These are phyloP conservation scores for Epithemia pelagica DNA, from an alignment of 108 stramenopile genomes.

Conservation along the genomic window DNA sequence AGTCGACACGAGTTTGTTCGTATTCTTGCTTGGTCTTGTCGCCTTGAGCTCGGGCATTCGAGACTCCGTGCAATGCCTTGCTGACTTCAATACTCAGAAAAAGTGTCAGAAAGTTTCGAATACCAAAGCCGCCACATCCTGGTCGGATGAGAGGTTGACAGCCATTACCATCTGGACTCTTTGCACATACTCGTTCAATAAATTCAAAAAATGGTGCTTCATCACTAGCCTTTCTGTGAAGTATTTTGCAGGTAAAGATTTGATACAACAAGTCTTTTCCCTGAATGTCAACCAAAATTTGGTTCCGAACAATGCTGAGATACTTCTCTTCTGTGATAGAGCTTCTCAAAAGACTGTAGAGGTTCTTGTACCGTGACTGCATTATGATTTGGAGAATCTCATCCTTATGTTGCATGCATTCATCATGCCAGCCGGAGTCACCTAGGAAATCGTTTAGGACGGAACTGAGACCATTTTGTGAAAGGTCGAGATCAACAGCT, in stretches of 20 bases:
- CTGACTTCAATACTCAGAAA: constrained; percentile 85
- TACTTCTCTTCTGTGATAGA: constrained; percentile 69
- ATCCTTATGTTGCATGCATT: constrained; percentile 18
- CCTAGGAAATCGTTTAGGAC: constrained; percentile 25
- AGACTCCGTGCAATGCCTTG: constrained; percentile 71
- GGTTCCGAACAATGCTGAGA: constrained; percentile 67
- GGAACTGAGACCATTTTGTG: constrained; percentile 16
- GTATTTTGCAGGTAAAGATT: constrained; percentile 81
- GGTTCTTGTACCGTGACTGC: constrained; percentile 67
- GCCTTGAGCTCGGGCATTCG: constrained; percentile 38
- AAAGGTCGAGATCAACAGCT: constrained; percentile 53
- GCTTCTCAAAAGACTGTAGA: constrained; percentile 63
- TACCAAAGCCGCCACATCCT: constrained; percentile 88
- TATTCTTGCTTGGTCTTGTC: constrained; percentile 20
- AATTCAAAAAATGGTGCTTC: constrained; percentile 89
- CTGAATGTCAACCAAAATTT: constrained; percentile 86
- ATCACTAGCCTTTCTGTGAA: constrained; percentile 56
- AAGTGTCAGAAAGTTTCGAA: constrained; percentile 83
- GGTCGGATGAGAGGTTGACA: constrained; percentile 58
- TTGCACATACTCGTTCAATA: constrained; percentile 83
- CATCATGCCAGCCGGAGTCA: constrained; percentile 21
- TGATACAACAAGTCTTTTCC: constrained; percentile 79
- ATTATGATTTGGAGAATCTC: constrained; percentile 46
- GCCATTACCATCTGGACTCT: constrained; percentile 51
- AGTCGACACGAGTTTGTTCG: constrained; percentile 45